phyloP scores from a whole-genome alignment of 768 basidiomycete species.

The Rhodotorula paludigena region DNA sequence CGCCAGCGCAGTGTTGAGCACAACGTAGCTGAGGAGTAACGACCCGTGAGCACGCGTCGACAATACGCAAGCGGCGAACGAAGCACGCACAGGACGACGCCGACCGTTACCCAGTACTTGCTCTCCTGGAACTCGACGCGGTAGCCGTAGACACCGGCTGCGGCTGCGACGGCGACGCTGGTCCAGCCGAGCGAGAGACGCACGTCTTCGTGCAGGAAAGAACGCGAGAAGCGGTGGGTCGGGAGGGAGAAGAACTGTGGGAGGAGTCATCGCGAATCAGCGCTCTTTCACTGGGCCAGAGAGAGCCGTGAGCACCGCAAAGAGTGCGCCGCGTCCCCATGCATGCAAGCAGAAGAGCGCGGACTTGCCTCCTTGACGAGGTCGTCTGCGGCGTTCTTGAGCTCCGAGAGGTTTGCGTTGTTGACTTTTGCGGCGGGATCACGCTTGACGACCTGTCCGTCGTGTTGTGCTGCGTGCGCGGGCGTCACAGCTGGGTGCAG shows the following conservation, averaged over 20 bases:
- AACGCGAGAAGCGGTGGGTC: conserved; percentile 71
- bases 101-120: conserved; percentile 72
- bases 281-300: not conserved
- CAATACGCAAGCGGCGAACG: not conserved
- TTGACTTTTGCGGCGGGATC: conserved; percentile 50
- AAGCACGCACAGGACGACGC: conserved; percentile 64
- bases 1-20: conserved; percentile 66
- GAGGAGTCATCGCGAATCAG: not conserved
- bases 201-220: conserved; percentile 80
- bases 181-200: conserved; percentile 81
- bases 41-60: fast-evolving
- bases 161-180: conserved; percentile 72
- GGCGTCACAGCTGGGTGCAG: not conserved
- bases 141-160: conserved; percentile 78
- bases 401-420: conserved; percentile 54
- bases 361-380: conserved; percentile 73
- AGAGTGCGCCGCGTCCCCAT: too few relatives aligned
- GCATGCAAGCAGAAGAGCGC: too few relatives aligned
- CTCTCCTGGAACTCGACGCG: conserved; percentile 78
- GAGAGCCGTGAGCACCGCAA: too few relatives aligned
- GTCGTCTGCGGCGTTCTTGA: conserved; percentile 68
- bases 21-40: conserved; percentile 60
- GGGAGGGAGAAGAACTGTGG: conserved; percentile 72
- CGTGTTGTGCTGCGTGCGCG: too few relatives aligned
- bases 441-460: not conserved